These are phyloP conservation scores for Nicotiana undulata DNA, from an alignment of 257 asterid species.

Conservation along the genomic window DNA sequence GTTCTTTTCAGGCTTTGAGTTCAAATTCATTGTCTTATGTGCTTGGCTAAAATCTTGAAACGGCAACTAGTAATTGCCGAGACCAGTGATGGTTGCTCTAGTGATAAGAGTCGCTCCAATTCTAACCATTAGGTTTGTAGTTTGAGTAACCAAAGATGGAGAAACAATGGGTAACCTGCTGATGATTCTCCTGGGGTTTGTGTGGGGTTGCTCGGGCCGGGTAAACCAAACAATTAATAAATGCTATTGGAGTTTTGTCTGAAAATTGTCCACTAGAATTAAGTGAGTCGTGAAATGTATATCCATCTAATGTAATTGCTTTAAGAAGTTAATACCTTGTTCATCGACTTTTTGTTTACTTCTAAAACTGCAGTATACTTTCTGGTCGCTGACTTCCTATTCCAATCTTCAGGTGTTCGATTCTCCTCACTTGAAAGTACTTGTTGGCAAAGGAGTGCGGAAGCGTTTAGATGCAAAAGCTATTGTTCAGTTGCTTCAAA, in stretches of 20 bases:
- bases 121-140: not conserved
- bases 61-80: not conserved
- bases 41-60: not conserved
- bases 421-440: conserved; percentile 59
- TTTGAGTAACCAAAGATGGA: not conserved
- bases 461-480: conserved; percentile 69
- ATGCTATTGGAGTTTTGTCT: not conserved
- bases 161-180: not conserved
- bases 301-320: not conserved
- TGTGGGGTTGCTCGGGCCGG: not conserved
- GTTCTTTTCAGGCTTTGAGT: not conserved
- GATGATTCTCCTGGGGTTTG: not conserved
- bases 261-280: not conserved
- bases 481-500: conserved; percentile 62
- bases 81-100: not conserved
- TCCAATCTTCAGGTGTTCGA: conserved; percentile 50
- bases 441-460: conserved; percentile 54
- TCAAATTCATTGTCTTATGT: not conserved
- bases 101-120: not conserved
- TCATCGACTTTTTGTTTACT: not conserved
- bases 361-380: not conserved
- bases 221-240: not conserved
- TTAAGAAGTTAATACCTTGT: not conserved
- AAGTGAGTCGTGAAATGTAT: not conserved
- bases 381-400: not conserved